Conservation (phyloP, 805 yeast species). For the Saccharomyces kudriavzevii region DNA sequence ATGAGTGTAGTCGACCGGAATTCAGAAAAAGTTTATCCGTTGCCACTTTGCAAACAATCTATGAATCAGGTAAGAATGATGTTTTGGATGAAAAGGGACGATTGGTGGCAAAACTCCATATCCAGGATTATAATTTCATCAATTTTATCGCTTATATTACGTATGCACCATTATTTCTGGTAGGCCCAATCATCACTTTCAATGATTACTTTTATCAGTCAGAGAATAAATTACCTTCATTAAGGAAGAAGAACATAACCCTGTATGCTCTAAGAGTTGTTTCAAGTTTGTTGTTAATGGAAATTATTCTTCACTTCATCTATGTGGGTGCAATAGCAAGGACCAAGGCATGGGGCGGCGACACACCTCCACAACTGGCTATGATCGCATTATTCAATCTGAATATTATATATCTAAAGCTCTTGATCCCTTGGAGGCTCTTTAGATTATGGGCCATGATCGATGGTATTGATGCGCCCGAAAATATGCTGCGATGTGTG, state of each 20-base stretch:
- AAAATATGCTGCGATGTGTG: slow-evolving; percentile 92
- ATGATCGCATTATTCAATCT: slow-evolving; percentile 87
- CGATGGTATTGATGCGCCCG: slow-evolving; percentile 91
- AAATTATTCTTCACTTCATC: slow-evolving; percentile 69
- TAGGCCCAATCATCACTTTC: slow-evolving; percentile 86
- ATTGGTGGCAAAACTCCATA: slow-evolving; percentile 50
- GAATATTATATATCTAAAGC: slow-evolving; percentile 82
- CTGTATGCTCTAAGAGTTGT: slow-evolving; percentile 58
- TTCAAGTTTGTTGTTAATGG: slow-evolving; percentile 77
- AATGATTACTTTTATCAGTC: slow-evolving; percentile 80
- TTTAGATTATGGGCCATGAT: slow-evolving; percentile 82
- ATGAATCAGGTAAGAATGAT: slow-evolving; percentile 9
- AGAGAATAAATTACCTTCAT: slow-evolving; percentile 48
- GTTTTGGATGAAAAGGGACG: slow-evolving; percentile 51
- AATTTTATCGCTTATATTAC: slow-evolving; percentile 68
- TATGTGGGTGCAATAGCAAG: slow-evolving; percentile 88
- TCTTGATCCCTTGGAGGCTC: slow-evolving; percentile 87
- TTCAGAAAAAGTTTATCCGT: not conserved
- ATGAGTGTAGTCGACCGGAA: not conserved
- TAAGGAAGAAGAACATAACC: slow-evolving; percentile 41
- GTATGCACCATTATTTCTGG: slow-evolving; percentile 81
- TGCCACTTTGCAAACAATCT: slow-evolving; percentile 12
- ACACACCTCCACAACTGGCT: slow-evolving; percentile 80
- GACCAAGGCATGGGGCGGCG: slow-evolving; percentile 77
- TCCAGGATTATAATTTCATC: slow-evolving; percentile 46